These are phyloP conservation scores for Brassica cretica DNA, from an alignment of 345 rosid species.

Conservation along the genomic window DNA sequence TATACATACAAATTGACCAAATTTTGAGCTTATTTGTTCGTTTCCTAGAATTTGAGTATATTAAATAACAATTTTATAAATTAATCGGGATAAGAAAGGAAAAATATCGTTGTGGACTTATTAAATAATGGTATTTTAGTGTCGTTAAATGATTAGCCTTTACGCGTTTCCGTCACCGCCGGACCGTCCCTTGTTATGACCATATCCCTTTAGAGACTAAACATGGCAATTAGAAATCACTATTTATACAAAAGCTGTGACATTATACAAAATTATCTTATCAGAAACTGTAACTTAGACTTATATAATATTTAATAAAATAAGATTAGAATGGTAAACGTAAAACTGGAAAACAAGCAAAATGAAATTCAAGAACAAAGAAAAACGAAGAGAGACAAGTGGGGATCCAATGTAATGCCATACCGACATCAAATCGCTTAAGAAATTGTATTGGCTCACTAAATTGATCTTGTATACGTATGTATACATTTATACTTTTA, in stretches of 20 bases:
- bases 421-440: constrained; percentile 45
- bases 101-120: background rate
- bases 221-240: constrained; percentile 3
- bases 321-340: constrained; percentile 27
- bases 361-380: constrained; percentile 17
- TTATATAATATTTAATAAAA: constrained; percentile 5
- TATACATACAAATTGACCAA: background rate
- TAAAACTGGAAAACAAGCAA: constrained; percentile 25
- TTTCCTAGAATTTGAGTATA: constrained; percentile 3
- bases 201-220: constrained; percentile 15
- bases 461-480: constrained; percentile 18
- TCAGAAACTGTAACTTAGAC: constrained; percentile 10
- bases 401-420: constrained; percentile 24
- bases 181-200: constrained; percentile 32
- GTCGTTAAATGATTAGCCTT: constrained; percentile 24
- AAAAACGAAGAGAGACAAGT: constrained; percentile 18
- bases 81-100: background rate
- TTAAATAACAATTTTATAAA: background rate
- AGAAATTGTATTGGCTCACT: constrained; percentile 34
- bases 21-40: constrained; percentile 3
- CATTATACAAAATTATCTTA: background rate
- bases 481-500: constrained; percentile 19
- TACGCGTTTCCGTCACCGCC: constrained; percentile 42
- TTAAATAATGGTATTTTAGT: constrained; percentile 1
- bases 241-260: background rate